A percentile compares a stretch with the other conserved stretches of the same genome.
These are phyloP conservation scores for Starmera caribaea DNA, from an alignment of 805 yeast species.

Conservation along the genomic window DNA sequence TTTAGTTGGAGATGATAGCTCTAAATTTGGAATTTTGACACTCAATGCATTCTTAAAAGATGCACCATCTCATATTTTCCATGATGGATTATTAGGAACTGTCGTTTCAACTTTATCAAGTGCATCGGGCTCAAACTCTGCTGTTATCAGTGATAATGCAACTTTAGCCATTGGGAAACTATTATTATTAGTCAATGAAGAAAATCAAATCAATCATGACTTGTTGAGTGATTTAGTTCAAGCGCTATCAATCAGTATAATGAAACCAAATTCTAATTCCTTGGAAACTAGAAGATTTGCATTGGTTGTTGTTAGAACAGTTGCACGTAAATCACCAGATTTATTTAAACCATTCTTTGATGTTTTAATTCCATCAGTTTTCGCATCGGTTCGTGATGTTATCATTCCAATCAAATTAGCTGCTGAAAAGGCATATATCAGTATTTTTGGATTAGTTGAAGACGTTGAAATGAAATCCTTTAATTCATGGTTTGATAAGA, in stretches of 20 bases:
- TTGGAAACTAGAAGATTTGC: conserved; percentile 73
- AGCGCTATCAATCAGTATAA: conserved; percentile 38
- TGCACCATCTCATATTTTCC: conserved; percentile 56
- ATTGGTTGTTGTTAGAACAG: conserved; percentile 65
- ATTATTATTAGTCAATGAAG: conserved; percentile 41
- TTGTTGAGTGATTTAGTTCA: conserved; percentile 32
- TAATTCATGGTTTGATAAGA: conserved; percentile 50
- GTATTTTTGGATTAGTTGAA: conserved; percentile 62
- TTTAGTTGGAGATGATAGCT: conserved; percentile 31
- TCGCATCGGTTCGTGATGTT: conserved; percentile 77
- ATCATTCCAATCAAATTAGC: conserved; percentile 88
- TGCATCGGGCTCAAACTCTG: conserved; percentile 30
- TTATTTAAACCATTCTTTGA: conserved; percentile 46
- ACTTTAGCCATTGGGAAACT: conserved; percentile 76
- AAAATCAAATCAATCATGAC: conserved; percentile 24
- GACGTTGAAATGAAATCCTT: conserved; percentile 47
- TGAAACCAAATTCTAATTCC: conserved; percentile 51
- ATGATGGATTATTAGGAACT: conserved; percentile 38
- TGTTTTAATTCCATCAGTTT: conserved; percentile 59
- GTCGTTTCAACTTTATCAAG: conserved; percentile 38
- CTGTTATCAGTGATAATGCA: conserved; percentile 65
- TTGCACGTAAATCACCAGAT: conserved; percentile 51
- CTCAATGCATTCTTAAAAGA: conserved; percentile 74
- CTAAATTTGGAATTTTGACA: conserved; percentile 59
- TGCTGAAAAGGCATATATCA: conserved; percentile 81